Percentiles rank a stretch among this genome's conserved stretches.
These are phyloP conservation scores for Ambrosiella xylebori DNA, from an alignment of 2,329 filamentous ascomycete genomes.

Conservation along the genomic window DNA sequence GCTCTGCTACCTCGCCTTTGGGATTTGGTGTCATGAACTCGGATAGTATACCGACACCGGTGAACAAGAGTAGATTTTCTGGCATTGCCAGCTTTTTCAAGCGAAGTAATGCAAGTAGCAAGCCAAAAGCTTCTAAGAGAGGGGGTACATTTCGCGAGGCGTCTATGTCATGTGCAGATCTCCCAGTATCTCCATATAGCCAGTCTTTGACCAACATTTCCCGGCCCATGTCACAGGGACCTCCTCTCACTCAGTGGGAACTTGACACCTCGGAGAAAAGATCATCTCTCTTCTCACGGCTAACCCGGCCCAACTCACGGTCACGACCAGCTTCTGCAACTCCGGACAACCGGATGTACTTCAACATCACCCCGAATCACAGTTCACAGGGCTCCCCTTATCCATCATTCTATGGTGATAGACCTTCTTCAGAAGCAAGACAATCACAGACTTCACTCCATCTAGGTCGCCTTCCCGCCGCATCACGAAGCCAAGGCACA, in stretches of 20 bases:
- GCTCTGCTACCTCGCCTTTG: conserved; percentile 8
- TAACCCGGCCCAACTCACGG: background rate
- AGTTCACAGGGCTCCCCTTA: conserved; percentile 6
- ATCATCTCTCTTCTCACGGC: background rate
- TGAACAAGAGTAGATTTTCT: conserved; percentile 9
- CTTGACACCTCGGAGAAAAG: conserved; percentile 1
- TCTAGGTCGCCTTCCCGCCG: background rate
- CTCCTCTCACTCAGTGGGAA: conserved; percentile 7
- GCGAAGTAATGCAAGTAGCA: background rate
- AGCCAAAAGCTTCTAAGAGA: background rate
- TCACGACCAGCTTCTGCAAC: background rate
- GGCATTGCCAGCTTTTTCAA: conserved; percentile 4
- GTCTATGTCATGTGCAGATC: background rate
- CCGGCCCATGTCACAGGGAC: conserved; percentile 5
- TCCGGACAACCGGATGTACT: background rate
- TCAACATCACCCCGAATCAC: background rate
- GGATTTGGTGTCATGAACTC: conserved; percentile 9
- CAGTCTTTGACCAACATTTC: background rate
- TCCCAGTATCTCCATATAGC: background rate
- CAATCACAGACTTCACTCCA: conserved; percentile 7
- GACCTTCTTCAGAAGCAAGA: background rate
- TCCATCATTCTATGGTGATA: background rate
- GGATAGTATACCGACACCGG: conserved; percentile 1
- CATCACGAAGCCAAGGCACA: background rate
- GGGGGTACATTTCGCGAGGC: conserved; percentile 5